Evolutionary conservation across 75 land plant species (phyloP).

Genomic region (Pseudotsuga menziesii): DNA sequence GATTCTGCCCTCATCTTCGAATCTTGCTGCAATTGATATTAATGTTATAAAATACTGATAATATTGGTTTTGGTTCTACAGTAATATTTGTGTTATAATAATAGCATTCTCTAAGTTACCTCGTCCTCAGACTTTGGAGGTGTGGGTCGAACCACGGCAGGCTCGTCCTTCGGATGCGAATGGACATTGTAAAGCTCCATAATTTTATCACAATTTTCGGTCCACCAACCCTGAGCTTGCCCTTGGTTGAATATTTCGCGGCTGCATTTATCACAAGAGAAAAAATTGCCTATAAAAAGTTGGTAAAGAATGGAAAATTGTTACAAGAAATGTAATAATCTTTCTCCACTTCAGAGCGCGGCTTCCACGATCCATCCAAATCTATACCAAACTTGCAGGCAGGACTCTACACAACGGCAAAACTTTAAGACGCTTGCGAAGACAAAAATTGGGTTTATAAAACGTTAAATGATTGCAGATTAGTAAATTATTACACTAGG

Average conservation of each 20-base stretch:
- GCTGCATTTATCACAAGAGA: constrained; percentile 20
- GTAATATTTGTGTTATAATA: too few relatives aligned
- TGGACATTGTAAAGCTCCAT: constrained; percentile 85
- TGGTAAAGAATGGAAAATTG: too few relatives aligned
- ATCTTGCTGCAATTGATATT: neutral
- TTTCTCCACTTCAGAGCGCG: too few relatives aligned
- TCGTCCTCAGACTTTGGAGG: constrained; percentile 46
- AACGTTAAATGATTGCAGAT: too few relatives aligned
- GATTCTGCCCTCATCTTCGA: constrained; percentile 33
- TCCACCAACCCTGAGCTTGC: constrained; percentile 97
- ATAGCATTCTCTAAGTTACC: constrained; percentile 5
- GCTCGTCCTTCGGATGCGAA: constrained; percentile 17
- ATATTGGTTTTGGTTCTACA: too few relatives aligned
- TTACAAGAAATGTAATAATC: too few relatives aligned
- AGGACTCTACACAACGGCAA: neutral
- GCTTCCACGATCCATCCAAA: too few relatives aligned
- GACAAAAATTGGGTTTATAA: too few relatives aligned
- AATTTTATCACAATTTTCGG: constrained; percentile 85
- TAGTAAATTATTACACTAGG: too few relatives aligned
- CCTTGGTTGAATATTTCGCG: constrained; percentile 84
- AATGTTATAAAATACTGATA: neutral
- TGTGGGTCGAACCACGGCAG: constrained; percentile 39
- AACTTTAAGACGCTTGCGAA: too few relatives aligned
- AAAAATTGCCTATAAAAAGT: too few relatives aligned
- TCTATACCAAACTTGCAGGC: too few relatives aligned